phyloP scores from a whole-genome alignment of 116 monocot species.

The Posidonia oceanica region DNA sequence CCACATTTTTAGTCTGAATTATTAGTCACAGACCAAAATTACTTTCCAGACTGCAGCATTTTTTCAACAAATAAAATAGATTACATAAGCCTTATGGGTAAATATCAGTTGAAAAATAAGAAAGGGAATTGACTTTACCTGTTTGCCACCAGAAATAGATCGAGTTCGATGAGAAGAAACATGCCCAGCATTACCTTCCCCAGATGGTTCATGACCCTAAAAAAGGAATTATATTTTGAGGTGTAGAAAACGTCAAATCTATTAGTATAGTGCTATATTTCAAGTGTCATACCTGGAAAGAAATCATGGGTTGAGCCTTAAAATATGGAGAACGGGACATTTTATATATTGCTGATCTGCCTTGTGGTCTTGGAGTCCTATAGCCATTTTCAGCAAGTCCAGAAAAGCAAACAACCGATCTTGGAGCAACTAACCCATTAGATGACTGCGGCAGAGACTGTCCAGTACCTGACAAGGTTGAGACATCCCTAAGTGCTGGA shows the following conservation, averaged over 20 bases:
- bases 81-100: too few species aligned
- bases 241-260: too few species aligned
- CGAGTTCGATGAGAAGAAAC: slow-evolving; percentile 18
- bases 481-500: neutral
- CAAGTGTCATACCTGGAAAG: slow-evolving; percentile 13
- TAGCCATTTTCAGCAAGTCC: slow-evolving; percentile 5
- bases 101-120: too few species aligned
- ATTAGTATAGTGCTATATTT: neutral
- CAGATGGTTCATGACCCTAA: slow-evolving; percentile 22
- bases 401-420: slow-evolving; percentile 26
- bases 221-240: neutral
- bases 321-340: slow-evolving; percentile 86
- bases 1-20: too few species aligned
- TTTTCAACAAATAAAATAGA: too few species aligned
- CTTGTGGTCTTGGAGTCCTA: slow-evolving; percentile 15
- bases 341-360: slow-evolving; percentile 58
- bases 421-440: neutral
- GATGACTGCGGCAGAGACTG: neutral
- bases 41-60: too few species aligned
- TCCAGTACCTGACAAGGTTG: neutral
- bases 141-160: slow-evolving; percentile 26
- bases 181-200: slow-evolving; percentile 9
- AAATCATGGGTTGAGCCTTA: slow-evolving; percentile 17
- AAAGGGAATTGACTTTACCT: slow-evolving; percentile 24
- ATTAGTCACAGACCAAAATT: too few species aligned